Evolutionary conservation across 805 yeast species (phyloP).

Genomic region (Metschnikowia arizonensis): DNA sequence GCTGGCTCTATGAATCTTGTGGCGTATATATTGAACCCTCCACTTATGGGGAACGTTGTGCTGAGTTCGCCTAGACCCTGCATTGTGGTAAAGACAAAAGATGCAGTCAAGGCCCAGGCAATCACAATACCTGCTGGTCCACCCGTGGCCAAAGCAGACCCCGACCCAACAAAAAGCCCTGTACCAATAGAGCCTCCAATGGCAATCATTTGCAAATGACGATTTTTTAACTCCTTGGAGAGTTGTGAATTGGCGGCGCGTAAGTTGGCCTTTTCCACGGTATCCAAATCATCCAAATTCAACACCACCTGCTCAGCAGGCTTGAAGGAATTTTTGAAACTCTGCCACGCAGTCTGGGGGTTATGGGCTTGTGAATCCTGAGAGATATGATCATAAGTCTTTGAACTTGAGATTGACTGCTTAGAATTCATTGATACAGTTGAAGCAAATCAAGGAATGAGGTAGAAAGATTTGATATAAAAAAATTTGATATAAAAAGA

Average conservation of each 20-base stretch:
- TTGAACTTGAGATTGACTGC: slow-evolving; percentile 6
- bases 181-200: slow-evolving; percentile 69
- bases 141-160: slow-evolving; percentile 51
- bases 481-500: too few relatives aligned
- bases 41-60: slow-evolving; percentile 39
- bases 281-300: slow-evolving; percentile 21
- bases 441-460: too few relatives aligned
- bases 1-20: slow-evolving; percentile 22
- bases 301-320: slow-evolving; percentile 26
- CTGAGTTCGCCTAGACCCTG: slow-evolving; percentile 66
- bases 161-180: slow-evolving; percentile 63
- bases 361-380: slow-evolving; percentile 1
- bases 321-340: slow-evolving; percentile 32
- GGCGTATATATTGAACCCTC: slow-evolving; percentile 24
- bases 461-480: too few relatives aligned
- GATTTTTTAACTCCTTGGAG: slow-evolving; percentile 36
- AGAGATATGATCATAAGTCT: slow-evolving; percentile 6
- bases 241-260: slow-evolving; percentile 22
- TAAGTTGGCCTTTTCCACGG: slow-evolving; percentile 28
- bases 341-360: slow-evolving; percentile 15
- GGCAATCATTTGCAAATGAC: slow-evolving; percentile 70
- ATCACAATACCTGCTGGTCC: slow-evolving; percentile 62
- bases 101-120: slow-evolving; percentile 55
- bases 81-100: slow-evolving; percentile 55
- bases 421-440: slow-evolving; percentile 5